Evolutionary conservation across 495 filamentous ascomycete species (phyloP).

Genomic region (Podospora pseudopauciseta): DNA sequence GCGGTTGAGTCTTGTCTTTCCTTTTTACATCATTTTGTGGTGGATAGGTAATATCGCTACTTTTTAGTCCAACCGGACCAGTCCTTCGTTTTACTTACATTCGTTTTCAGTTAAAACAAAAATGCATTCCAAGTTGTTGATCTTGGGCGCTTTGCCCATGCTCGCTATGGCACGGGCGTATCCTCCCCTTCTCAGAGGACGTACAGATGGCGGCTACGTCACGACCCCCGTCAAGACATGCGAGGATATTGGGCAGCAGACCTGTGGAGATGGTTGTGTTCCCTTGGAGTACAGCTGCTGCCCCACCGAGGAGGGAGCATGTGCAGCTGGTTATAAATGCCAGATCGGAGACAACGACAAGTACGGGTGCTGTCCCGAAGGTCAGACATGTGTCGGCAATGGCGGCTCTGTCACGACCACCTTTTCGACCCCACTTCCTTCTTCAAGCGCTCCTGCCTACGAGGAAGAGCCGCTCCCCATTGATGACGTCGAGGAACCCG

Average conservation of each 20-base stretch:
- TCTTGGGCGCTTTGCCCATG: slow-evolving; percentile 1
- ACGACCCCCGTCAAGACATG: background rate
- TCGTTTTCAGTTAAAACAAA: background rate
- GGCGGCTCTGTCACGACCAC: slow-evolving; percentile 6
- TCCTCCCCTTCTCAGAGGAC: background rate
- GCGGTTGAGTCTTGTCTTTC: background rate
- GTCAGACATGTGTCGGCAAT: slow-evolving; percentile 8
- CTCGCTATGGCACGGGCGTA: background rate
- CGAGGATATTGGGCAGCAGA: slow-evolving; percentile 5
- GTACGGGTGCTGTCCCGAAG: slow-evolving; percentile 13
- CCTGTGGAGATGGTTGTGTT: slow-evolving; percentile 12
- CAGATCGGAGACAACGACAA: slow-evolving; percentile 4
- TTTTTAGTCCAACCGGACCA: background rate
- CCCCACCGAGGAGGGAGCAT: background rate
- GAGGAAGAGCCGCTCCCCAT: background rate
- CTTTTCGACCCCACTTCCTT: background rate
- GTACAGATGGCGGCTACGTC: background rate
- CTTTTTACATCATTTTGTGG: background rate
- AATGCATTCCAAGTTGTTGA: background rate
- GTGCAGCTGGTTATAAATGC: background rate
- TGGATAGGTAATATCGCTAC: background rate
- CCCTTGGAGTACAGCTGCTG: slow-evolving; percentile 11
- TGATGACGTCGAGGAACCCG: background rate
- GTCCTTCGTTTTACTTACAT: background rate
- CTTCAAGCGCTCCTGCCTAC: background rate